Evolutionary conservation across 805 yeast species (phyloP).

Genomic region (Schwanniomyces occidentalis): DNA sequence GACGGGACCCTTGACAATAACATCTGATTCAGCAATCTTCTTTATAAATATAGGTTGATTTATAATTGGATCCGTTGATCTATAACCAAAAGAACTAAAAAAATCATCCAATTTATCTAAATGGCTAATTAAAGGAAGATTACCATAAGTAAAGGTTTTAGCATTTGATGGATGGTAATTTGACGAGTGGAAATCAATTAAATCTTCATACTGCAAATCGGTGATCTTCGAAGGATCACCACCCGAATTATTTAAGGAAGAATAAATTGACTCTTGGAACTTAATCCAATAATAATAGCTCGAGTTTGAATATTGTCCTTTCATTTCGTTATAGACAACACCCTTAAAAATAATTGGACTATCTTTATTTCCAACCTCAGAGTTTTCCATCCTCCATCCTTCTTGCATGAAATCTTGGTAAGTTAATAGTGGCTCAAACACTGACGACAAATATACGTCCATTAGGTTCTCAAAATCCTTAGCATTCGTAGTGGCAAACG

Average conservation of each 20-base stretch:
- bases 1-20: slow-evolving; percentile 63
- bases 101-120: slow-evolving; percentile 54
- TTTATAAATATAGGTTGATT: slow-evolving; percentile 50
- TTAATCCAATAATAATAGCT: slow-evolving; percentile 82
- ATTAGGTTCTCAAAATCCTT: slow-evolving; percentile 81
- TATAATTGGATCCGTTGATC: slow-evolving; percentile 29
- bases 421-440: slow-evolving; percentile 75
- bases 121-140: slow-evolving; percentile 62
- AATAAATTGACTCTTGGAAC: slow-evolving; percentile 80
- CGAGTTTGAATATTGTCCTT: slow-evolving; percentile 91
- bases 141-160: slow-evolving; percentile 84
- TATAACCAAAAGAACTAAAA: slow-evolving; percentile 54
- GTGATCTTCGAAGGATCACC: slow-evolving; percentile 90
- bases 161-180: slow-evolving; percentile 92
- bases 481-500: slow-evolving; percentile 90
- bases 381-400: slow-evolving; percentile 94
- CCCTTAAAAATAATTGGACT: slow-evolving; percentile 82
- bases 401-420: slow-evolving; percentile 88
- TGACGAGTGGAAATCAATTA: slow-evolving; percentile 69
- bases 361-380: slow-evolving; percentile 51
- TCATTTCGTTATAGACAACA: slow-evolving; percentile 97
- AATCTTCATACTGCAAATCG: slow-evolving; percentile 67
- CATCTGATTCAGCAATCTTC: slow-evolving; percentile 16
- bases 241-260: slow-evolving; percentile 85
- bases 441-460: slow-evolving; percentile 86